These are phyloP conservation scores for Babesia divergens DNA, from an alignment of 169 alveolate species.

Conservation along the genomic window DNA sequence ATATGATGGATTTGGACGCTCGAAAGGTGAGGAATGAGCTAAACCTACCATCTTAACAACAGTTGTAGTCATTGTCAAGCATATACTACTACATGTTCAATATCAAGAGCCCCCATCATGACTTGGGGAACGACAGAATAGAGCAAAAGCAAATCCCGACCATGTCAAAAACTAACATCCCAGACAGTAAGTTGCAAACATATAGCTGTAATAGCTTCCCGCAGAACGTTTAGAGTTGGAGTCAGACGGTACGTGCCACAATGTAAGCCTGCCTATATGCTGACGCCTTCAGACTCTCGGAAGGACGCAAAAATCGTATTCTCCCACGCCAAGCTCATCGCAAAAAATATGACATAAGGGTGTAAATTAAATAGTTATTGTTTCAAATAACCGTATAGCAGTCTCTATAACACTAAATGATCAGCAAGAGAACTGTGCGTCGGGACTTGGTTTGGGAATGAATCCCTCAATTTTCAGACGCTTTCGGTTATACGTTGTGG, in stretches of 20 bases:
- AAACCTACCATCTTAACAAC: neutral
- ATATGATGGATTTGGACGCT: constrained; percentile 24
- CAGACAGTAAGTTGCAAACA: neutral
- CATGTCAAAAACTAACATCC: neutral
- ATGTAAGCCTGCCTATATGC: neutral
- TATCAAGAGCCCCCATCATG: constrained; percentile 4
- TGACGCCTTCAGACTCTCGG: neutral
- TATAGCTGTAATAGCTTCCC: too few species aligned
- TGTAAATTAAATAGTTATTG: neutral
- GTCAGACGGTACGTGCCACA: constrained; percentile 1
- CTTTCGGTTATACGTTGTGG: constrained; percentile 32
- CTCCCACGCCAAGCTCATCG: constrained; percentile 20
- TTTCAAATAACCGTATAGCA: neutral
- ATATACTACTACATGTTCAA: constrained; percentile 5
- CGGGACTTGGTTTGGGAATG: constrained; percentile 3
- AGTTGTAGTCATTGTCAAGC: neutral
- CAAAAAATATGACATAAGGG: constrained; percentile 1
- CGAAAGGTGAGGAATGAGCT: constrained; percentile 4
- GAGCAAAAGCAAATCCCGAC: neutral
- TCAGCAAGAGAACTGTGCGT: neutral
- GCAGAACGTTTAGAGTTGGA: too few species aligned
- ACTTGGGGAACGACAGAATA: neutral
- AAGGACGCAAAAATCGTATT: constrained; percentile 28
- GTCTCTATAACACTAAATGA: neutral
- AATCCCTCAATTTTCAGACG: constrained; percentile 37